Percentiles rank a stretch among this genome's conserved stretches.
Conservation (phyloP, 768 basidiomycete genomes). For the Psilocybe cyanescens region DNA sequence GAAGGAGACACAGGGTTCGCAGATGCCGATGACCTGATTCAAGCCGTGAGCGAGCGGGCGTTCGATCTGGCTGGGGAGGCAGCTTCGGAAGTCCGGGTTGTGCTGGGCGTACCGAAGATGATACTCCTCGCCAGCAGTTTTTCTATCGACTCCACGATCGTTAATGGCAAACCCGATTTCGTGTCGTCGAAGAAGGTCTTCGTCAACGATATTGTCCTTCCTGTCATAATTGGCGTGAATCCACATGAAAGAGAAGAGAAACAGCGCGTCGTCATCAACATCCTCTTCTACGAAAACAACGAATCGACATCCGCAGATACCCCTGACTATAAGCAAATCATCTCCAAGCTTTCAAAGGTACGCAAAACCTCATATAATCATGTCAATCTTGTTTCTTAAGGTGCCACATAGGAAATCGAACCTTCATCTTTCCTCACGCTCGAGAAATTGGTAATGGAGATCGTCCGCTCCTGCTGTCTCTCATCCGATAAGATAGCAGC, state of each 20-base stretch:
- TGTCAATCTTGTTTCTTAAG: neutral
- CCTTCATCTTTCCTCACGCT: conserved; percentile 58
- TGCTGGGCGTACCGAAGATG: conserved; percentile 49
- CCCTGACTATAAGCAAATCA: conserved; percentile 41
- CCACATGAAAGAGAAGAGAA: conserved; percentile 67
- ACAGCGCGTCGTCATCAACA: conserved; percentile 62
- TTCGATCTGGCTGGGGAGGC: conserved; percentile 41
- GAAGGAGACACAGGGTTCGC: conserved; percentile 26
- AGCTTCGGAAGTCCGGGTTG: conserved; percentile 42
- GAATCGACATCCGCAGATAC: conserved; percentile 17
- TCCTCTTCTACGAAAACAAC: conserved; percentile 44
- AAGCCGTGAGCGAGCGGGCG: conserved; percentile 38
- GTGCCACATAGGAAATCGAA: conserved; percentile 40
- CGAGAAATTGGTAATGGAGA: conserved; percentile 57
- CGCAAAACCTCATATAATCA: neutral
- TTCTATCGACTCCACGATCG: conserved; percentile 39
- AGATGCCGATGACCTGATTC: conserved; percentile 33
- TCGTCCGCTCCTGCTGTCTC: conserved; percentile 43
- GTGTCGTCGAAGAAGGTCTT: conserved; percentile 30
- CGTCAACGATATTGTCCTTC: conserved; percentile 50
- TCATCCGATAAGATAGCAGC: conserved; percentile 34
- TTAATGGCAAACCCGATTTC: neutral
- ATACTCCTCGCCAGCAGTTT: conserved; percentile 54
- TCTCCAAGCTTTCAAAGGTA: conserved; percentile 39
- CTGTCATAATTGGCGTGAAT: conserved; percentile 72